A percentile compares a stretch with the other conserved stretches of the same genome.
These are phyloP conservation scores for Sphaceloma murrayae DNA, from an alignment of 2,329 filamentous ascomycete genomes.

Conservation along the genomic window DNA sequence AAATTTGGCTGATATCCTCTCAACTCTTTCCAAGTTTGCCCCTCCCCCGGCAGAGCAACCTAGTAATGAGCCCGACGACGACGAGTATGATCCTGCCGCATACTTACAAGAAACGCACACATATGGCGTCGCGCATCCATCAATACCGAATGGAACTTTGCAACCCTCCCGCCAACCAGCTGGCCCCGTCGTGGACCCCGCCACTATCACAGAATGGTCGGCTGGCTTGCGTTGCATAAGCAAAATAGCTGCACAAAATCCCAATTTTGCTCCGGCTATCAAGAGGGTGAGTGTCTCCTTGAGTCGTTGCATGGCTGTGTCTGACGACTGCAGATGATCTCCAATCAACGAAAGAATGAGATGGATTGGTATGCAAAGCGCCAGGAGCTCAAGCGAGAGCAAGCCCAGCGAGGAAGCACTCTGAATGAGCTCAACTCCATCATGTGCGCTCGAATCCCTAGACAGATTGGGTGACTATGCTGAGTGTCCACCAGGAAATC, in stretches of 20 bases:
- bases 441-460: conserved; percentile 22
- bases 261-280: conserved; percentile 32
- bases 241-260: conserved; percentile 39
- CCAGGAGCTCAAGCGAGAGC: conserved; percentile 28
- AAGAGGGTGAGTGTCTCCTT: conserved; percentile 29
- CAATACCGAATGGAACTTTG: no score
- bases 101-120: no score
- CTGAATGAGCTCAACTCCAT: conserved; percentile 27
- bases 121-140: no score
- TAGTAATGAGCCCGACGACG: no score
- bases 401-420: conserved; percentile 24
- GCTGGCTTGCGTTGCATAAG: conserved; percentile 38
- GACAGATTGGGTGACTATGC: neutral
- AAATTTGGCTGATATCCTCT: conserved; percentile 29
- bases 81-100: no score
- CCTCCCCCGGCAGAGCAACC: no score
- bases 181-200: conserved; percentile 33
- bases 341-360: conserved; percentile 53
- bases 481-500: conserved; percentile 5
- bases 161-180: neutral
- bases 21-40: conserved; percentile 26
- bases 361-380: conserved; percentile 43
- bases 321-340: conserved; percentile 43
- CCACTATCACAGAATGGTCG: conserved; percentile 41
- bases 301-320: conserved; percentile 14